Conservation (phyloP, 164 flowering plant genomes). For the Litsea cubeba region DNA sequence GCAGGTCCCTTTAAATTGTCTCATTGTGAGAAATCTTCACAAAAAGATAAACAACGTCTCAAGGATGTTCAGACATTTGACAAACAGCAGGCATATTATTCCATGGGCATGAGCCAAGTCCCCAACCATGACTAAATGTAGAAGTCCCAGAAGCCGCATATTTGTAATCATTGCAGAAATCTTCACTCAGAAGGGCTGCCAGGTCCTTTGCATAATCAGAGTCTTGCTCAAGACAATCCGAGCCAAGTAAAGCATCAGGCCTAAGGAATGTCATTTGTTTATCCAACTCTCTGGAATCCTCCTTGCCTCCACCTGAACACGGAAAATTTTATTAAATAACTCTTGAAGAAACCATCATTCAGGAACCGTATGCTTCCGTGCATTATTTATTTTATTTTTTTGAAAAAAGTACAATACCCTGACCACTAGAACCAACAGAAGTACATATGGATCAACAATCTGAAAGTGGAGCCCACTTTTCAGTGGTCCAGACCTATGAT, state of each 20-base stretch:
- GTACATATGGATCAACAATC: neutral
- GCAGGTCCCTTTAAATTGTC: neutral
- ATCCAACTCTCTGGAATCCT: slow-evolving; percentile 9
- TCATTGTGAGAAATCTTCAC: neutral
- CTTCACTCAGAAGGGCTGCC: slow-evolving; percentile 42
- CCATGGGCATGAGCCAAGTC: slow-evolving; percentile 33
- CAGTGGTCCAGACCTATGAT: too few species aligned
- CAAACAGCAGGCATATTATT: slow-evolving; percentile 52
- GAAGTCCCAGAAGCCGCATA: slow-evolving; percentile 21
- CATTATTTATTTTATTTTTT: too few species aligned
- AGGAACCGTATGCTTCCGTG: too few species aligned
- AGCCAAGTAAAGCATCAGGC: slow-evolving; percentile 52
- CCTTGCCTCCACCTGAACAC: slow-evolving; percentile 14
- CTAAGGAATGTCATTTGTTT: slow-evolving; percentile 7
- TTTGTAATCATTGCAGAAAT: slow-evolving; percentile 34
- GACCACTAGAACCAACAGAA: too few species aligned
- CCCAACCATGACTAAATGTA: slow-evolving; percentile 31
- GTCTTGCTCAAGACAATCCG: slow-evolving; percentile 42
- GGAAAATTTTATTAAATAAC: too few species aligned
- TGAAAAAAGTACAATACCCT: too few species aligned
- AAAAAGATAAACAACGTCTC: neutral
- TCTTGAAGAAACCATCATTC: too few species aligned
- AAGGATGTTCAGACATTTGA: slow-evolving; percentile 42
- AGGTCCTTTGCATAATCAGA: slow-evolving; percentile 33
- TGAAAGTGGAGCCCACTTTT: too few species aligned